Conservation (phyloP, 805 yeast genomes). For the Metschnikowia kofuensis region DNA sequence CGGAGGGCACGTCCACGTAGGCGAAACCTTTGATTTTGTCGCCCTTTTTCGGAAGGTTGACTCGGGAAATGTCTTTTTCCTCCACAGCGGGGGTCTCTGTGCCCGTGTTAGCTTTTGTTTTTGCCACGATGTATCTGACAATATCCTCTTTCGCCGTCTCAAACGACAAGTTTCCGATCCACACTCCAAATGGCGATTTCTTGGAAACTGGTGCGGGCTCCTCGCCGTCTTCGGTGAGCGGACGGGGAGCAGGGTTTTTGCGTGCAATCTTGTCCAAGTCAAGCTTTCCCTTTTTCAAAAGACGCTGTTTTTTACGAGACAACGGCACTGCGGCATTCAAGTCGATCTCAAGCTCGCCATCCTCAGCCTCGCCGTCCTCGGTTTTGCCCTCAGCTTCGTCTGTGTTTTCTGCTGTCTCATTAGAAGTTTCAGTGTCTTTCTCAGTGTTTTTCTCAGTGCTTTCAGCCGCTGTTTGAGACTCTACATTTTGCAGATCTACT, state of each 20-base stretch:
- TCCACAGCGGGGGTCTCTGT: constrained; percentile 33
- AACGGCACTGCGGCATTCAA: constrained; percentile 56
- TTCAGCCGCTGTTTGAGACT: background rate
- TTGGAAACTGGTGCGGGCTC: constrained; percentile 27
- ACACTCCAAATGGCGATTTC: constrained; percentile 67
- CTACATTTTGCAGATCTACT: background rate
- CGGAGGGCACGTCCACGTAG: constrained; percentile 73
- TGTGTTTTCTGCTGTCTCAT: background rate
- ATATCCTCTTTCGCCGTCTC: constrained; percentile 79
- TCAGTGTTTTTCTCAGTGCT: no score
- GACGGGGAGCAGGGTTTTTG: constrained; percentile 39
- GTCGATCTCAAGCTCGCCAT: constrained; percentile 61
- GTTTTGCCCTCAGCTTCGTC: background rate
- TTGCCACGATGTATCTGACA: constrained; percentile 57
- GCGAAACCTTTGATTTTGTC: constrained; percentile 83
- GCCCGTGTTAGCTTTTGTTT: constrained; percentile 42
- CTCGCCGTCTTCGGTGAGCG: constrained; percentile 31
- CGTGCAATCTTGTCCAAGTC: constrained; percentile 53
- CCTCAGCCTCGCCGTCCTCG: no score
- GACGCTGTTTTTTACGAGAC: constrained; percentile 87
- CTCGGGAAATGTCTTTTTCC: constrained; percentile 64
- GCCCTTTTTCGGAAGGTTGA: constrained; percentile 76
- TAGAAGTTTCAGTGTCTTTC: background rate
- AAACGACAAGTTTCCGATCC: constrained; percentile 92
- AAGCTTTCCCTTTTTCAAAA: constrained; percentile 77